These are phyloP conservation scores for Blastobotrys aristatus DNA, from an alignment of 1,139 yeast genomes.

Conservation along the genomic window DNA sequence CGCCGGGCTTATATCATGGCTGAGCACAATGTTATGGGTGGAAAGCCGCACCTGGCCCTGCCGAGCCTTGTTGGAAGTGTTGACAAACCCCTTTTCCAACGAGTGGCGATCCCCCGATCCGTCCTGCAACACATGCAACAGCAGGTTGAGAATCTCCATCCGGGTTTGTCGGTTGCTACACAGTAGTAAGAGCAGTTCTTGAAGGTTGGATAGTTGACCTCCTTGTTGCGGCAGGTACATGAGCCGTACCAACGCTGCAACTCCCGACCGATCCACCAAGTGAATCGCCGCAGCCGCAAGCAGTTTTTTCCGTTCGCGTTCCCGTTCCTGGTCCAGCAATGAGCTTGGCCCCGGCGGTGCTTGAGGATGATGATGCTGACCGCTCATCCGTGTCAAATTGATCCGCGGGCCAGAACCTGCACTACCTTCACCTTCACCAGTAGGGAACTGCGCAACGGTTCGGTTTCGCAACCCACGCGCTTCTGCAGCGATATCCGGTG, in stretches of 20 bases:
- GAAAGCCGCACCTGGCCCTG: constrained; percentile 21
- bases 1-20: constrained; percentile 57
- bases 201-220: constrained; percentile 57
- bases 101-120: constrained; percentile 60
- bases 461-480: constrained; percentile 30
- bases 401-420: not conserved
- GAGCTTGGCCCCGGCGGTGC: constrained; percentile 9
- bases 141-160: constrained; percentile 64
- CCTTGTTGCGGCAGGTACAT: constrained; percentile 69
- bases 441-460: constrained; percentile 21
- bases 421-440: not conserved
- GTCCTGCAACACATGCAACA: constrained; percentile 68
- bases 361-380: too few relatives aligned
- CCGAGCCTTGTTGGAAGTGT: constrained; percentile 39
- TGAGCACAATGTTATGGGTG: constrained; percentile 42
- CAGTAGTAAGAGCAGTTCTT: constrained; percentile 60
- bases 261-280: constrained; percentile 68
- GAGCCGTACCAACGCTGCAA: constrained; percentile 65
- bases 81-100: constrained; percentile 60
- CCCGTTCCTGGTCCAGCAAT: constrained; percentile 12
- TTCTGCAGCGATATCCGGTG: constrained; percentile 33
- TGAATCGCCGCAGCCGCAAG: constrained; percentile 40
- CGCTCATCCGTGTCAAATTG: too few relatives aligned
- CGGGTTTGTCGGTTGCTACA: constrained; percentile 78
- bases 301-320: constrained; percentile 21